Percentiles rank a stretch among this genome's conserved stretches.
These are phyloP conservation scores for Senecio squalidus DNA, from an alignment of 140 eudicot genomes.

Conservation along the genomic window DNA sequence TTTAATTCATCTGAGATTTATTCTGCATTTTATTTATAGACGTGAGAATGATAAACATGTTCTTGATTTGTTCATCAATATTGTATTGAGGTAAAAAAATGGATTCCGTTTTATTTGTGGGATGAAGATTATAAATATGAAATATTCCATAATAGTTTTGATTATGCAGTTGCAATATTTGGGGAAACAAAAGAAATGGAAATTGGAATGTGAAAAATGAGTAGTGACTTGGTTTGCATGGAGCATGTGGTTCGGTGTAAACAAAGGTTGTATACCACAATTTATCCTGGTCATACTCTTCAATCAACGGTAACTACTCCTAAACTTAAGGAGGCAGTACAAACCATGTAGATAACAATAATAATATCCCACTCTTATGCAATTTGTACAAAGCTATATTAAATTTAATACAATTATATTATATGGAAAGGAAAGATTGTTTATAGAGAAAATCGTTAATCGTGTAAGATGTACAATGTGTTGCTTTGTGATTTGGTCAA, in stretches of 20 bases:
- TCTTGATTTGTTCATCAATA: neutral
- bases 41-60: no score
- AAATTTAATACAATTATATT: no score
- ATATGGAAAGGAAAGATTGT: no score
- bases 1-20: neutral
- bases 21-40: no score
- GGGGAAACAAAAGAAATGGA: neutral
- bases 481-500: no score
- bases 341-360: no score
- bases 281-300: slow-evolving; percentile 6
- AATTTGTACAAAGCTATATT: no score
- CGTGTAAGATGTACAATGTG: no score
- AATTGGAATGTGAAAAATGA: no score
- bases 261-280: neutral
- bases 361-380: no score
- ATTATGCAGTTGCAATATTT: neutral
- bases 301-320: neutral
- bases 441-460: no score
- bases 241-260: slow-evolving; percentile 1
- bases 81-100: neutral
- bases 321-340: neutral
- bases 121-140: neutral
- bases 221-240: neutral
- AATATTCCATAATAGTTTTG: neutral
- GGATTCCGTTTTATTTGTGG: neutral